Evolutionary conservation across 768 basidiomycete species (phyloP).

Genomic region (Rhodocollybia butyracea): DNA sequence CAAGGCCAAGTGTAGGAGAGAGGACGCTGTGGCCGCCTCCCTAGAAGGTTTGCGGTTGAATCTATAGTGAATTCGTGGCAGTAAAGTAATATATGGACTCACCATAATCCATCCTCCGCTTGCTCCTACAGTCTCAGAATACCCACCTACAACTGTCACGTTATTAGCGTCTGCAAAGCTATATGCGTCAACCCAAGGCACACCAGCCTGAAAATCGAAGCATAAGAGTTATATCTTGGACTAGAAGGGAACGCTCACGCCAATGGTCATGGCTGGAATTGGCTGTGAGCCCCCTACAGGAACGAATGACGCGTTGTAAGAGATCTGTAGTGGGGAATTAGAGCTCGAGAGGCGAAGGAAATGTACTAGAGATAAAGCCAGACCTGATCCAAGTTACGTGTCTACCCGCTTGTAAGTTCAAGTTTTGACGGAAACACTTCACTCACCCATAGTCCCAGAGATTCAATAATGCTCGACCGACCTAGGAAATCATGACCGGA

Average conservation of each 20-base stretch:
- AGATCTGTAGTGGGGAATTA: conserved; percentile 13
- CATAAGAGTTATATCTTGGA: too few relatives aligned
- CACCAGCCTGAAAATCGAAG: conserved; percentile 26
- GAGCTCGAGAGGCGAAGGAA: background rate
- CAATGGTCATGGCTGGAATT: conserved; percentile 23
- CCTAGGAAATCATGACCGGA: conserved; percentile 28
- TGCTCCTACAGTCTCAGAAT: conserved; percentile 25
- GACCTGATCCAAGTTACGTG: too few relatives aligned
- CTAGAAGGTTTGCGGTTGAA: too few relatives aligned
- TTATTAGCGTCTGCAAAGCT: conserved; percentile 32
- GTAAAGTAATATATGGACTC: too few relatives aligned
- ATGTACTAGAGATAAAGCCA: too few relatives aligned
- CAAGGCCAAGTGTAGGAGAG: conserved; percentile 18
- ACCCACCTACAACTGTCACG: conserved; percentile 32
- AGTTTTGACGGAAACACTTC: background rate
- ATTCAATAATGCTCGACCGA: conserved; percentile 20
- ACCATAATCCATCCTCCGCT: conserved; percentile 31
- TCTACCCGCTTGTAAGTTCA: too few relatives aligned
- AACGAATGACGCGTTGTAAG: conserved; percentile 17
- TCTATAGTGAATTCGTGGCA: too few relatives aligned
- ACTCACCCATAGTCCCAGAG: conserved; percentile 24
- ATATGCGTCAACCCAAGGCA: conserved; percentile 25
- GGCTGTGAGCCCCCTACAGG: conserved; percentile 14
- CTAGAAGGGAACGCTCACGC: too few relatives aligned
- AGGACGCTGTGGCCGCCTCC: conserved; percentile 22